Evolutionary conservation across 208 protist genomes (phyloP).

Genomic region (Leishmania amazonensis): DNA sequence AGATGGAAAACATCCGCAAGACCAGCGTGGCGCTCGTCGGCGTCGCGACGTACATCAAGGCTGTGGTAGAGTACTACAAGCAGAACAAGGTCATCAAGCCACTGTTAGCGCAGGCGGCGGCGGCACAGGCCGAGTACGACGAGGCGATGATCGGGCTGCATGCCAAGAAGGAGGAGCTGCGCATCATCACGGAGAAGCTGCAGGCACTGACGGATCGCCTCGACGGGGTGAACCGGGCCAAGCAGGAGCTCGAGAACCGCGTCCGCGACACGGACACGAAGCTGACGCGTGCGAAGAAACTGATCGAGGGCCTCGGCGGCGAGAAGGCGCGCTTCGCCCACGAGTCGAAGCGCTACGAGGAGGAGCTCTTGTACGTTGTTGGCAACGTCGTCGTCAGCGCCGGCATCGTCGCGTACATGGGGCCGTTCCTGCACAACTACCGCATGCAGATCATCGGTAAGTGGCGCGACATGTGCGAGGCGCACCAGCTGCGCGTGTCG

Average conservation of each 20-base stretch:
- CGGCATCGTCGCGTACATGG: constrained; percentile 96
- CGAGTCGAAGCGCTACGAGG: constrained; percentile 78
- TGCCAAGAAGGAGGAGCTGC: constrained; percentile 92
- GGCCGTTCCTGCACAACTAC: constrained; percentile 95
- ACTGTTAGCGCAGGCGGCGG: constrained; percentile 86
- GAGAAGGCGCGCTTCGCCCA: constrained; percentile 94
- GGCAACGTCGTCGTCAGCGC: constrained; percentile 96
- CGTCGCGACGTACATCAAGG: constrained; percentile 97
- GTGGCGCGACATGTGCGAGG: constrained; percentile 82
- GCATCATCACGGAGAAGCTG: constrained; percentile 92
- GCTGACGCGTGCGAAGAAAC: constrained; percentile 93
- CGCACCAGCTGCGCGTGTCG: constrained; percentile 76
- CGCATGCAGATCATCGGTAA: constrained; percentile 64
- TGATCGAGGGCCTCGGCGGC: constrained; percentile 95
- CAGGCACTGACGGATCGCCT: constrained; percentile 79
- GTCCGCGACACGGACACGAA: constrained; percentile 94
- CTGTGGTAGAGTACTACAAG: constrained; percentile 98
- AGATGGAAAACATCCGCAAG: constrained; percentile 93
- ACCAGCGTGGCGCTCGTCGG: constrained; percentile 91
- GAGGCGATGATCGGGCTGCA: constrained; percentile 86
- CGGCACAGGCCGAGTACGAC: constrained; percentile 87
- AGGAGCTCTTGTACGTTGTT: constrained; percentile 85
- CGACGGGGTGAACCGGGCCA: constrained; percentile 85
- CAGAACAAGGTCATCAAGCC: constrained; percentile 97
- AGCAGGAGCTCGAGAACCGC: constrained; percentile 92